Conservation (phyloP, 768 basidiomycete genomes). For the Cystofilobasidium capitatum region DNA sequence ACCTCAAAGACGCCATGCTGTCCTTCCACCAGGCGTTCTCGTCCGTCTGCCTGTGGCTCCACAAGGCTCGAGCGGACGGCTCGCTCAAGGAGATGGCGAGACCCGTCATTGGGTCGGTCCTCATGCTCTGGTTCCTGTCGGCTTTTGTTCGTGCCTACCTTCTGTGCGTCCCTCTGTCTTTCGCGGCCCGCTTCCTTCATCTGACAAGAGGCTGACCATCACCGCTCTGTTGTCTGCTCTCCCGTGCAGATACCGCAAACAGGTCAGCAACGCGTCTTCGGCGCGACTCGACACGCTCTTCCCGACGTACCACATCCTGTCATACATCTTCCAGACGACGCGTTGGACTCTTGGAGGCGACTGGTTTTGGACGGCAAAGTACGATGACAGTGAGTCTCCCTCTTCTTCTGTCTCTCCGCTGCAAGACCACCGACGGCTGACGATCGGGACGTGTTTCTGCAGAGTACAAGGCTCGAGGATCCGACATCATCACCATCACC, state of each 20-base stretch:
- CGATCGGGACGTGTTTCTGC: not conserved
- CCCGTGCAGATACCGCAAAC: not conserved
- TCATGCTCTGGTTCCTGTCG: not conserved
- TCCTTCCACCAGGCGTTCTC: no score
- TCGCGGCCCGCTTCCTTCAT: not conserved
- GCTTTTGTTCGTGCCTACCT: not conserved
- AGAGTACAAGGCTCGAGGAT: conserved; percentile 12
- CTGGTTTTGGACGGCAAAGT: conserved; percentile 15
- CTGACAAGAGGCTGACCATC: not conserved
- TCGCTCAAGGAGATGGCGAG: not conserved
- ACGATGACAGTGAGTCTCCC: not conserved
- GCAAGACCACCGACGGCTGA: no score
- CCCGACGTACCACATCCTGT: not conserved
- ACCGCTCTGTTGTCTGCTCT: not conserved
- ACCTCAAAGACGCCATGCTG: no score
- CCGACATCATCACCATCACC: conserved; percentile 16
- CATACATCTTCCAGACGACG: conserved; percentile 3
- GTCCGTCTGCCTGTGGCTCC: not conserved
- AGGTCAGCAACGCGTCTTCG: not conserved
- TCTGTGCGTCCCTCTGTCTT: not conserved
- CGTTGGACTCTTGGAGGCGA: not conserved
- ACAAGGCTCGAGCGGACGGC: not conserved
- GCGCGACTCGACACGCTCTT: conserved; percentile 1
- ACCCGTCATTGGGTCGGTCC: not conserved
- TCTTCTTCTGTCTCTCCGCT: not conserved